Conservation (phyloP, 2,329 filamentous ascomycete genomes). For the Xenoacremonium recifei region DNA sequence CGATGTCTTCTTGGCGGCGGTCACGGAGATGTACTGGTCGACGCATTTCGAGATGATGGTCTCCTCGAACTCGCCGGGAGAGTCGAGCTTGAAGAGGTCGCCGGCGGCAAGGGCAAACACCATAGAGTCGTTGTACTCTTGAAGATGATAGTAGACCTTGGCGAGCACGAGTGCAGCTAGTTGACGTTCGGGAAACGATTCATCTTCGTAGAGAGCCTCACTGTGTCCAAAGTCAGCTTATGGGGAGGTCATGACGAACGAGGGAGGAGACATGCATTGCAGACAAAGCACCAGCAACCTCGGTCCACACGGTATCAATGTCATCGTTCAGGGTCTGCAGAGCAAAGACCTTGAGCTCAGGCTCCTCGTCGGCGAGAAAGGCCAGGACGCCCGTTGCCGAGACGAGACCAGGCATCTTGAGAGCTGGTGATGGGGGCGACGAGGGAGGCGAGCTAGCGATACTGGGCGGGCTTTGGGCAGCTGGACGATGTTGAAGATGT, state of each 20-base stretch:
- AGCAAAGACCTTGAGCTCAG: constrained; percentile 91
- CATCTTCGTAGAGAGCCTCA: constrained; percentile 96
- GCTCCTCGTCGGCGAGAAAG: constrained; percentile 92
- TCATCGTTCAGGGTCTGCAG: constrained; percentile 94
- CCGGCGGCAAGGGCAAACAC: constrained; percentile 93
- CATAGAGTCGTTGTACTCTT: constrained; percentile 99
- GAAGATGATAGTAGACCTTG: constrained; percentile 98
- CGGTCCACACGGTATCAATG: constrained; percentile 96
- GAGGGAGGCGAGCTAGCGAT: constrained; percentile 17
- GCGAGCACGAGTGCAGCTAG: constrained; percentile 91
- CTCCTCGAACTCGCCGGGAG: constrained; percentile 93
- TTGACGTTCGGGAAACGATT: constrained; percentile 88
- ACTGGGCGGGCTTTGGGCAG: no score
- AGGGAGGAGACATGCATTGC: constrained; percentile 68
- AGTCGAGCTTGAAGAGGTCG: constrained; percentile 90
- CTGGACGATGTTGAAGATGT: constrained; percentile 10
- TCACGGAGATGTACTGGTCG: constrained; percentile 90
- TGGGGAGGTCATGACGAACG: constrained; percentile 1
- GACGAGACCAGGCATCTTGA: constrained; percentile 83
- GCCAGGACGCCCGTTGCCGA: constrained; percentile 93
- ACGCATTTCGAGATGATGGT: constrained; percentile 98
- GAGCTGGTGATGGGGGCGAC: constrained; percentile 13
- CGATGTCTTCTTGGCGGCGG: constrained; percentile 49
- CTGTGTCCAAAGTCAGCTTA: constrained; percentile 46
- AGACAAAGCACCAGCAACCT: constrained; percentile 87